Conservation (phyloP, 352 stramenopile genomes). For the Globisporangium abappressorium region DNA sequence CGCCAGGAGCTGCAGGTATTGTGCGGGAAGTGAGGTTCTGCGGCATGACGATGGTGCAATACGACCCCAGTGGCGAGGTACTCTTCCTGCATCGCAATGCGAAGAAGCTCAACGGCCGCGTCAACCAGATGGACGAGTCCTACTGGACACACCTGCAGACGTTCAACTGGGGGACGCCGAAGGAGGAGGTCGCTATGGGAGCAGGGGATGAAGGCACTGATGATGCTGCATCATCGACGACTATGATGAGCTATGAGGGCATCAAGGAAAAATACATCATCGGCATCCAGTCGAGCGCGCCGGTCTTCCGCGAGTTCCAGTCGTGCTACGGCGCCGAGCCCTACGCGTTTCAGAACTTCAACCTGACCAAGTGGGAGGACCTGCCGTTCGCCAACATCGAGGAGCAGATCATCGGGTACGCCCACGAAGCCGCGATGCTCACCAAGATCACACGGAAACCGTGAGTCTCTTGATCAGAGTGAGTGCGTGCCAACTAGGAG, state of each 20-base stretch:
- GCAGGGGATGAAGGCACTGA: neutral
- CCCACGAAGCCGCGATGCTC: slow-evolving; percentile 39
- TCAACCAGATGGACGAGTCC: slow-evolving; percentile 32
- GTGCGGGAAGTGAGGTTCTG: slow-evolving; percentile 50
- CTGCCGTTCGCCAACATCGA: slow-evolving; percentile 46
- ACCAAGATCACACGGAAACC: slow-evolving; percentile 13
- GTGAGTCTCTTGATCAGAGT: neutral
- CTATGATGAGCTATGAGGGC: slow-evolving; percentile 38
- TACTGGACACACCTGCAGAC: slow-evolving; percentile 46
- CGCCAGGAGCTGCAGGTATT: slow-evolving; percentile 39
- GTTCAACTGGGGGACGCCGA: slow-evolving; percentile 33
- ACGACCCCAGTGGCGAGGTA: slow-evolving; percentile 42
- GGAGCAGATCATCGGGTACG: slow-evolving; percentile 47
- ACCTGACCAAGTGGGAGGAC: slow-evolving; percentile 38
- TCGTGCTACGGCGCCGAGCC: slow-evolving; percentile 48
- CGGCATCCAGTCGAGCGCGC: slow-evolving; percentile 36
- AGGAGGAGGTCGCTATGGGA: neutral
- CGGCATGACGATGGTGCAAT: slow-evolving; percentile 77
- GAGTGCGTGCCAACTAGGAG: neutral
- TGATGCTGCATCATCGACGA: neutral
- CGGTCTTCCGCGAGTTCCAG: slow-evolving; percentile 49
- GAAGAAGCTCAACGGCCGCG: slow-evolving; percentile 60
- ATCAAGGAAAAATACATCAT: slow-evolving; percentile 46
- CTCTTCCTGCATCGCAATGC: slow-evolving; percentile 76
- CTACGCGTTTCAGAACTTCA: slow-evolving; percentile 34